Percentiles rank a stretch among this genome's conserved stretches.
phyloP scores from a whole-genome alignment of 148 eudicot genomes.

The Cornus florida region DNA sequence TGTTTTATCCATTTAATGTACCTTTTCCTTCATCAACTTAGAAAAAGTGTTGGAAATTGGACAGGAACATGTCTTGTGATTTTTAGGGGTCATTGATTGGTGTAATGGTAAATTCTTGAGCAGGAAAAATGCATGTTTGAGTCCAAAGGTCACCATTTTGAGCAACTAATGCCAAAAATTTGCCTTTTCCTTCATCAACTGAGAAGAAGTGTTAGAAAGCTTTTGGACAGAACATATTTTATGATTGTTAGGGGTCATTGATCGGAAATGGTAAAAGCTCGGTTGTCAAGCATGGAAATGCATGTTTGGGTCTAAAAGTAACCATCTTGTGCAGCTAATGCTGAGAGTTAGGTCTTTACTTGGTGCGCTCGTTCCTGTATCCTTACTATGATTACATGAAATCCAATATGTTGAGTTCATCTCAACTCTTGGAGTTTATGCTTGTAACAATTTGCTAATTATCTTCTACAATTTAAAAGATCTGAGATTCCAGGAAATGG shows the following conservation, averaged over 20 bases:
- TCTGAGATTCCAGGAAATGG: neutral
- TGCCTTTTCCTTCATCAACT: neutral
- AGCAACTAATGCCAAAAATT: too few species aligned
- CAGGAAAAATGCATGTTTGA: neutral
- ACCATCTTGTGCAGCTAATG: neutral
- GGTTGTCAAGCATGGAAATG: neutral
- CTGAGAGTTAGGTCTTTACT: too few species aligned
- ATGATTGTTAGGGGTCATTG: too few species aligned
- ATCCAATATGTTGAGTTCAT: neutral
- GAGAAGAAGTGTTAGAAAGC: too few species aligned
- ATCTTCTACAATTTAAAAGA: neutral
- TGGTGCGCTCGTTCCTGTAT: neutral
- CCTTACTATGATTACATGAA: neutral
- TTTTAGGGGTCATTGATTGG: neutral
- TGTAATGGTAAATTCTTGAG: neutral
- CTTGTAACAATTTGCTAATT: neutral
- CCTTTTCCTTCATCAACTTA: too few species aligned
- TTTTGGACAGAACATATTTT: too few species aligned
- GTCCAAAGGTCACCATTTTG: neutral
- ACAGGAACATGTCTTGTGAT: too few species aligned
- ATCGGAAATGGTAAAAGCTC: neutral
- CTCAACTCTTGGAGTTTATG: neutral
- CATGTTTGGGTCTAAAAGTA: neutral
- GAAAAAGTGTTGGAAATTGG: neutral
- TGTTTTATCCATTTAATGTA: neutral